Evolutionary conservation across 2,329 filamentous ascomycete genomes (phyloP), one percentile per base, ranked within the genome.

Genomic region (Penicillium frequentans): DNA sequence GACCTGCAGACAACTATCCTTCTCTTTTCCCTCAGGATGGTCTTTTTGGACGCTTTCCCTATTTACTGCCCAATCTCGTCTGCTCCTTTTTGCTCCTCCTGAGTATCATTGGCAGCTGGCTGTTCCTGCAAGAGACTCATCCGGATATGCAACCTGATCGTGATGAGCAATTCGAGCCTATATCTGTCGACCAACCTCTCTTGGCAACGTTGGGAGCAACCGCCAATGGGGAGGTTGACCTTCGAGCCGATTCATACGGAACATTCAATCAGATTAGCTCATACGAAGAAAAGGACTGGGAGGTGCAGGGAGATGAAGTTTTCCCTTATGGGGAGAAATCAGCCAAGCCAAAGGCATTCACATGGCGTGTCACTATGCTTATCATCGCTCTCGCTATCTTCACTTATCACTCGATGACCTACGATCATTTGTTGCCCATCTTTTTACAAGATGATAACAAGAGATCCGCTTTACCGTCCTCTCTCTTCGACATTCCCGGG

Each of bases 341-440:
- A 3, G 63, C 65, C 50, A 70, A 71, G 14, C 69, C 76, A 27
- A 80, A 79, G 57, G 80, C 82, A 51, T 85, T 88, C 64, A 87
- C 82, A 2, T 81, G 77, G 73, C 84, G 84, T 42, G 87, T 96
- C 58, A 79, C 90, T 63, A 87, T 90, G 73, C 84, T 96, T 52
- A 86, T 95, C 39, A 69, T 91, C n/a, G 89, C 93, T 1, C 78
- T 97, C 48, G 90, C 89, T 45, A 90, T 97, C 61, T 96, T 96
- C 77, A 95, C 91, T 5, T 96, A 96, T 72, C 93, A 97, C 75
- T 91, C 89, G 37, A 97, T 97, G 92, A 92, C 90, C 0, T 97
- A 91, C 75, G 93, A 97, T 69, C 90, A 96, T 71, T 83, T 97
- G 1, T 81, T 96, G 53, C 93, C 93, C 8, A 96, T 97, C 58